Evolutionary conservation across 352 stramenopile species (phyloP).

Genomic region (Globisporangium uncinulatum): DNA sequence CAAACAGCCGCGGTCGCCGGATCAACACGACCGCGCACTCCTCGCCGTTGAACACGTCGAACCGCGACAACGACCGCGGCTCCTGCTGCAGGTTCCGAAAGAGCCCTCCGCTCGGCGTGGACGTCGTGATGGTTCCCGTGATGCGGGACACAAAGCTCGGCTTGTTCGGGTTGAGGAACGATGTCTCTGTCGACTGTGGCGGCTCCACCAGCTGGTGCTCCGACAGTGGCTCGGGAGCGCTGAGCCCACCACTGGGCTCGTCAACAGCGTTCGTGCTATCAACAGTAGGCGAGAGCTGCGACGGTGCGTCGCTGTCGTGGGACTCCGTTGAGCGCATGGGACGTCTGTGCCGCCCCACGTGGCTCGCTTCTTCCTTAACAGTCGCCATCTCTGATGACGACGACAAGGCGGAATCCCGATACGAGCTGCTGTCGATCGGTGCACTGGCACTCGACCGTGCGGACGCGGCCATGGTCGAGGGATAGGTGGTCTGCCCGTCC

Average conservation of each 20-base stretch:
- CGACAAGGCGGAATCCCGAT: background rate
- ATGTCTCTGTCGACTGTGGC: slow-evolving; percentile 14
- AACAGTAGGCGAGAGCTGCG: too few relatives aligned
- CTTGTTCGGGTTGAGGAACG: slow-evolving; percentile 44
- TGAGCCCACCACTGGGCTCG: too few relatives aligned
- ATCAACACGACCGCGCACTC: slow-evolving; percentile 35
- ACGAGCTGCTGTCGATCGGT: background rate
- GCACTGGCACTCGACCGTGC: background rate
- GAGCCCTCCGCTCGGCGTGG: background rate
- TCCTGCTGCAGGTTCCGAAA: background rate
- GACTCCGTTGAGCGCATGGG: background rate
- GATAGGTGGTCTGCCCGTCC: background rate
- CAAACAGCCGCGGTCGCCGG: slow-evolving; percentile 30
- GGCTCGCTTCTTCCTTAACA: background rate
- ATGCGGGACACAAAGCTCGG: slow-evolving; percentile 22
- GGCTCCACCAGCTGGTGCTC: background rate
- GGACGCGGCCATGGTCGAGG: too few relatives aligned
- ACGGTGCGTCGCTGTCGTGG: background rate
- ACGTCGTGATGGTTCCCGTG: slow-evolving; percentile 4
- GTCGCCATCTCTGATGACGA: background rate
- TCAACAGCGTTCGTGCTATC: too few relatives aligned
- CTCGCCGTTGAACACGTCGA: slow-evolving; percentile 2
- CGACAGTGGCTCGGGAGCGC: too few relatives aligned
- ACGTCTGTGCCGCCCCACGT: too few relatives aligned
- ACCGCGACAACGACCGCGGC: background rate